Conservation (phyloP, 768 basidiomycete genomes). For the Sistotremastrum suecicum region DNA sequence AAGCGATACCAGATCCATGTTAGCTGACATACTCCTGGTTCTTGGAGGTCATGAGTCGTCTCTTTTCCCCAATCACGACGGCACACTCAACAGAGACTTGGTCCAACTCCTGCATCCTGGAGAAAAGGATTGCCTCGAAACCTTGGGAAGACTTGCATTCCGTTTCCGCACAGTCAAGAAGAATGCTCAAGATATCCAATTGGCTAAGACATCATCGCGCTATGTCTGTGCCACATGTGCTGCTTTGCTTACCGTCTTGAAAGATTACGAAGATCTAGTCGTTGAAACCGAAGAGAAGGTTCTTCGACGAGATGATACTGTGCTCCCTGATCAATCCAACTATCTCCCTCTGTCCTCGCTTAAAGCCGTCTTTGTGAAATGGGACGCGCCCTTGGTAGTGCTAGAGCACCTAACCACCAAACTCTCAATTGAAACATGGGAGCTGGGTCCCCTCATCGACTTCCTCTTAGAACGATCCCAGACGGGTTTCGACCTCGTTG, state of each 20-base stretch:
- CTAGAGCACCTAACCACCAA: constrained; percentile 51
- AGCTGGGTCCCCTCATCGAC: constrained; percentile 70
- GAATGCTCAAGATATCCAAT: constrained; percentile 25
- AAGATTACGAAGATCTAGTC: constrained; percentile 63
- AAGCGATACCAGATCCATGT: constrained; percentile 33
- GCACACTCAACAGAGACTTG: constrained; percentile 49
- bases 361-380: constrained; percentile 70
- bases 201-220: constrained; percentile 48
- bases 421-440: constrained; percentile 44
- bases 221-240: constrained; percentile 72
- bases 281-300: constrained; percentile 72
- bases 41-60: constrained; percentile 82
- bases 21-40: constrained; percentile 76
- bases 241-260: constrained; percentile 57
- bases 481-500: constrained; percentile 67
- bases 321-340: constrained; percentile 58
- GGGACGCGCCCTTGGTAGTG: constrained; percentile 76
- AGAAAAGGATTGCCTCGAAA: constrained; percentile 73
- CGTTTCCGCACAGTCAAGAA: constrained; percentile 62
- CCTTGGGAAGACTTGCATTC: constrained; percentile 58
- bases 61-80: constrained; percentile 46
- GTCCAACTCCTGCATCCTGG: constrained; percentile 72
- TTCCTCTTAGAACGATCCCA: constrained; percentile 55
- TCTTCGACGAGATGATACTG: constrained; percentile 53
- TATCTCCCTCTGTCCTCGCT: constrained; percentile 80